Evolutionary conservation across 257 asterid genomes (phyloP).

Genomic region (Cordia subcordata): DNA sequence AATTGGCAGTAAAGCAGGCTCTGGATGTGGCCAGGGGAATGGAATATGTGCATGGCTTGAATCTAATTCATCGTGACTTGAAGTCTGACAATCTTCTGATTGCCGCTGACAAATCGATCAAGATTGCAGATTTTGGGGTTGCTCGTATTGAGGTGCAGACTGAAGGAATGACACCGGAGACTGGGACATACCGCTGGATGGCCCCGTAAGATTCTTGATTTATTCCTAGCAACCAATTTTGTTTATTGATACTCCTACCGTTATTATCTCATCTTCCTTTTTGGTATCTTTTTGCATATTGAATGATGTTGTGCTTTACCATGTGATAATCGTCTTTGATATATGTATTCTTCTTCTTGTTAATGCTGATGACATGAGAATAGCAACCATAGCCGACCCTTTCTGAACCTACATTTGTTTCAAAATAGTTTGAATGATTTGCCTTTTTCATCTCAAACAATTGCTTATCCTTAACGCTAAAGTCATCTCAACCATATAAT

Average conservation of each 20-base stretch:
- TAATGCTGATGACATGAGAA: no score
- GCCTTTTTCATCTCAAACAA: no score
- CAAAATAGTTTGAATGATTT: no score
- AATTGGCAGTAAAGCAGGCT: conserved; percentile 98
- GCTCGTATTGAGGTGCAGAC: conserved; percentile 98
- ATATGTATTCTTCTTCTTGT: no score
- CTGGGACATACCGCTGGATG: conserved; percentile 99
- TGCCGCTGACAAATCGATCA: conserved; percentile 85
- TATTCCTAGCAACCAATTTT: neutral
- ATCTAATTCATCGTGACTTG: conserved; percentile 87
- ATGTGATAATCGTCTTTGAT: neutral
- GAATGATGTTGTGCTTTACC: neutral
- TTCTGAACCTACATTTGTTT: no score
- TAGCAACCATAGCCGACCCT: no score
- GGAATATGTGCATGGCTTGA: conserved; percentile 90
- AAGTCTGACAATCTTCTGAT: conserved; percentile 95
- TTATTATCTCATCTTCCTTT: neutral
- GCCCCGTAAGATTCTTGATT: conserved; percentile 78
- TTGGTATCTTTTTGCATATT: neutral
- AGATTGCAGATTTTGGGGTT: conserved; percentile 97
- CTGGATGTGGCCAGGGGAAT: conserved; percentile 97
- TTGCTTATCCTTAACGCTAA: no score
- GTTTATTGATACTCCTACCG: neutral
- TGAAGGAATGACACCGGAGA: conserved; percentile 99
- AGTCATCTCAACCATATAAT: no score